Evolutionary conservation across 306 rosid genomes (phyloP).

Genomic region (Quercus cerris): DNA sequence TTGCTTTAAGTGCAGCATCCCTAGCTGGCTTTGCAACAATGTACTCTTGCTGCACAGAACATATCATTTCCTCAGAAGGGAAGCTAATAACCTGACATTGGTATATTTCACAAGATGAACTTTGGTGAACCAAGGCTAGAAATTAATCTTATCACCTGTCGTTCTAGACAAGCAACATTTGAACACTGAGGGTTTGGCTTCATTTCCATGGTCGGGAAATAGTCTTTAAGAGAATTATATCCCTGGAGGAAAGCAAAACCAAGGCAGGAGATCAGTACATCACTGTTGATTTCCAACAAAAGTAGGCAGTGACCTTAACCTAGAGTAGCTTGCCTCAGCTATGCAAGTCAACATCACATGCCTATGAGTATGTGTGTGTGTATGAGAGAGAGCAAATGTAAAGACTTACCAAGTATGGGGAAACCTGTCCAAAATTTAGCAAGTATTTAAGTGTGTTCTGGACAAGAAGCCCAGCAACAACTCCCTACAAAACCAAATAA

Average conservation of each 20-base stretch:
- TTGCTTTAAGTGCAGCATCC: slow-evolving; percentile 89
- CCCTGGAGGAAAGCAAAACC: slow-evolving; percentile 55
- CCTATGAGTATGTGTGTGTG: no score
- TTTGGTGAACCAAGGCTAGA: slow-evolving; percentile 9
- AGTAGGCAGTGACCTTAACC: neutral
- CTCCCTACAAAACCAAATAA: slow-evolving; percentile 63
- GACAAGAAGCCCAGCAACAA: slow-evolving; percentile 92
- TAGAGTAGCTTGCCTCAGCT: neutral
- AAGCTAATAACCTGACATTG: neutral
- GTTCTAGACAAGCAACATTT: slow-evolving; percentile 69
- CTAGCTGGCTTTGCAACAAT: slow-evolving; percentile 70
- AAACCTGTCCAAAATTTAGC: slow-evolving; percentile 81
- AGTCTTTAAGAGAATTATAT: slow-evolving; percentile 95
- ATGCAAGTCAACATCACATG: neutral
- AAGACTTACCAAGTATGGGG: slow-evolving; percentile 76
- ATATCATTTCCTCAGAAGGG: slow-evolving; percentile 7
- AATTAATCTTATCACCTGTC: slow-evolving; percentile 60
- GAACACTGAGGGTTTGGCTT: slow-evolving; percentile 98
- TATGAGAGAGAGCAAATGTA: neutral
- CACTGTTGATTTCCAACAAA: neutral
- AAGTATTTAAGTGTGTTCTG: slow-evolving; percentile 89
- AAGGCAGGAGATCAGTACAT: slow-evolving; percentile 7
- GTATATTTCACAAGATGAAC: slow-evolving; percentile 7
- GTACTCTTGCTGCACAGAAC: slow-evolving; percentile 63
- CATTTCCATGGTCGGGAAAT: slow-evolving; percentile 98